These are phyloP conservation scores for Sarocladium brachiariae DNA, from an alignment of 2,329 filamentous ascomycete species.

Conservation along the genomic window DNA sequence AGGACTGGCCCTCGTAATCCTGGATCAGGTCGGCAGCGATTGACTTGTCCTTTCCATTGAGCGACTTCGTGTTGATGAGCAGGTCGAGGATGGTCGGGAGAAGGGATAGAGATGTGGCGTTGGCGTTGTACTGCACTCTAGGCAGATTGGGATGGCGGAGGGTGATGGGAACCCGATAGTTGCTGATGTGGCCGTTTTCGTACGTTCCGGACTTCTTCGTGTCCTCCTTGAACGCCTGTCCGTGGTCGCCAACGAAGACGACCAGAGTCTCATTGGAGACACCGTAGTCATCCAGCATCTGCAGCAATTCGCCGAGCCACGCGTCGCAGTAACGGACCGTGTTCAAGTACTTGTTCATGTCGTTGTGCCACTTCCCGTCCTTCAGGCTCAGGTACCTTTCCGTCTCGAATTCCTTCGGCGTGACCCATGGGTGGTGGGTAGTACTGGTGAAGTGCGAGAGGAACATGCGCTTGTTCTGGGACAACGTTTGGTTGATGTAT, in stretches of 20 bases:
- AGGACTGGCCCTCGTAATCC: conserved; percentile 38
- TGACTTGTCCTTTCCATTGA: conserved; percentile 23
- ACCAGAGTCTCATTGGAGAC: conserved; percentile 38
- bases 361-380: conserved; percentile 12
- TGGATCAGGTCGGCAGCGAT: conserved; percentile 32
- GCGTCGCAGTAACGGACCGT: conserved; percentile 30
- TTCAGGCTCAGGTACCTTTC: conserved; percentile 21
- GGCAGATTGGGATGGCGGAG: conserved; percentile 36
- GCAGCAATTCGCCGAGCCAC: conserved; percentile 32
- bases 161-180: conserved; percentile 35
- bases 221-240: conserved; percentile 35
- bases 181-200: conserved; percentile 36
- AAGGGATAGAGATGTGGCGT: conserved; percentile 34
- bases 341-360: conserved; percentile 34
- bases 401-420: conserved; percentile 23
- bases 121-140: conserved; percentile 30
- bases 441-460: conserved; percentile 28
- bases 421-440: conserved; percentile 36
- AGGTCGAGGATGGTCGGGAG: conserved; percentile 39
- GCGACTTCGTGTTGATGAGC: conserved; percentile 30
- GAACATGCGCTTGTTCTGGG: conserved; percentile 24
- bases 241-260: conserved; percentile 37
- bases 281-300: conserved; percentile 33
- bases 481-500: conserved; percentile 22
- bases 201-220: conserved; percentile 30